phyloP scores from a whole-genome alignment of 768 basidiomycete genomes.

The Trametes sanguinea region DNA sequence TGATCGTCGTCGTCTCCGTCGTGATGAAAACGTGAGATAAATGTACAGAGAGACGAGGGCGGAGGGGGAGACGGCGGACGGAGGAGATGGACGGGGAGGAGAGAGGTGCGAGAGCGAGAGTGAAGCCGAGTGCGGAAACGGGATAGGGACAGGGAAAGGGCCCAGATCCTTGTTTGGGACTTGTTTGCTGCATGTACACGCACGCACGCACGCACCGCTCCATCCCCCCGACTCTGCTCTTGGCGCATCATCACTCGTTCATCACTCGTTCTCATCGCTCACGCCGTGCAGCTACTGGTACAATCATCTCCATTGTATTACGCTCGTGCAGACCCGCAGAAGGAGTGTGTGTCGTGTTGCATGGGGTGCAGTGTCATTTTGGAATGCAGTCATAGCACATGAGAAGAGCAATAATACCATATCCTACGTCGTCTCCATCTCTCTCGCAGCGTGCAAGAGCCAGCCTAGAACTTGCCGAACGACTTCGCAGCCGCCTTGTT shows the following conservation, averaged over 20 bases:
- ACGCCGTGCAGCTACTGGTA: slow-evolving; percentile 1
- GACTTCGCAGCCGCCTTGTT: slow-evolving; percentile 89
- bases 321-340: slow-evolving; percentile 10
- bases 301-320: slow-evolving; percentile 15
- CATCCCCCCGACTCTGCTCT: background rate
- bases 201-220: background rate
- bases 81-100: slow-evolving; percentile 16
- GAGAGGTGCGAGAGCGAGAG: slow-evolving; percentile 1
- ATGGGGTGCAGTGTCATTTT: slow-evolving; percentile 33
- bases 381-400: slow-evolving; percentile 33
- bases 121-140: slow-evolving; percentile 2
- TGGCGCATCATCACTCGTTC: background rate
- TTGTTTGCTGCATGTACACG: slow-evolving; percentile 21
- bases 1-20: slow-evolving; percentile 2
- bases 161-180: slow-evolving; percentile 25
- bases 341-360: slow-evolving; percentile 17
- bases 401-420: slow-evolving; percentile 35
- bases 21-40: slow-evolving; percentile 16
- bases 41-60: slow-evolving; percentile 17
- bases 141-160: slow-evolving; percentile 1
- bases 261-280: background rate
- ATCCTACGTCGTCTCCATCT: slow-evolving; percentile 21
- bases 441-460: slow-evolving; percentile 13
- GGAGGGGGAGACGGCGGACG: slow-evolving; percentile 5
- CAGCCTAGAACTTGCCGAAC: slow-evolving; percentile 87